Evolutionary conservation across 2,329 filamentous ascomycete species (phyloP).

Genomic region (Thelonectria discophora): DNA sequence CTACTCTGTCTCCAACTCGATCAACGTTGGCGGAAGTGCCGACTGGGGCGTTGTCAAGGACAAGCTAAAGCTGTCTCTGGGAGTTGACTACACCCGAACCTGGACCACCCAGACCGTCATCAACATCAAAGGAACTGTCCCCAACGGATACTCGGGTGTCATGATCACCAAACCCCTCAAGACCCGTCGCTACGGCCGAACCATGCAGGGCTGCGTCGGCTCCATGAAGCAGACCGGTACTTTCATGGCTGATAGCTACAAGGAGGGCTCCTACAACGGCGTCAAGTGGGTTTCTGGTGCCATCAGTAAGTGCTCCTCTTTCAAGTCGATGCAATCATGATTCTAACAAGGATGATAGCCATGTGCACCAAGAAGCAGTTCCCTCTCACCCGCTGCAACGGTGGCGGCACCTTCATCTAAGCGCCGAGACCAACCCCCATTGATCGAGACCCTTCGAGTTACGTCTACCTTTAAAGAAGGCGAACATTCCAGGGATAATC

Average conservation of each 20-base stretch:
- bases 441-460: background rate
- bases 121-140: slow-evolving; percentile 22
- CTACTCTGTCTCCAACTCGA: slow-evolving; percentile 24
- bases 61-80: slow-evolving; percentile 8
- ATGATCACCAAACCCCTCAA: slow-evolving; percentile 26
- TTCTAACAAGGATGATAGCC: slow-evolving; percentile 3
- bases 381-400: slow-evolving; percentile 21
- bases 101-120: slow-evolving; percentile 22
- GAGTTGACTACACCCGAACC: slow-evolving; percentile 22
- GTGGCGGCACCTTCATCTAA: slow-evolving; percentile 15
- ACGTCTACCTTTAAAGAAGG: background rate
- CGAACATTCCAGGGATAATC: background rate
- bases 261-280: slow-evolving; percentile 21
- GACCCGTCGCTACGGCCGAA: slow-evolving; percentile 24
- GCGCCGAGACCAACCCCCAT: background rate
- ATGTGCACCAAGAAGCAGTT: slow-evolving; percentile 22
- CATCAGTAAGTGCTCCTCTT: background rate
- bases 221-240: slow-evolving; percentile 18
- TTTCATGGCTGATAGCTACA: slow-evolving; percentile 18
- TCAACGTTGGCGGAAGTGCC: slow-evolving; percentile 16
- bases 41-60: slow-evolving; percentile 19
- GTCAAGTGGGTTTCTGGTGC: slow-evolving; percentile 22
- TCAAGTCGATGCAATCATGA: background rate
- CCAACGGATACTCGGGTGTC: slow-evolving; percentile 20
- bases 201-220: slow-evolving; percentile 23